These are phyloP conservation scores for Xylaria longipes DNA, from an alignment of 495 filamentous ascomycete species.

Conservation along the genomic window DNA sequence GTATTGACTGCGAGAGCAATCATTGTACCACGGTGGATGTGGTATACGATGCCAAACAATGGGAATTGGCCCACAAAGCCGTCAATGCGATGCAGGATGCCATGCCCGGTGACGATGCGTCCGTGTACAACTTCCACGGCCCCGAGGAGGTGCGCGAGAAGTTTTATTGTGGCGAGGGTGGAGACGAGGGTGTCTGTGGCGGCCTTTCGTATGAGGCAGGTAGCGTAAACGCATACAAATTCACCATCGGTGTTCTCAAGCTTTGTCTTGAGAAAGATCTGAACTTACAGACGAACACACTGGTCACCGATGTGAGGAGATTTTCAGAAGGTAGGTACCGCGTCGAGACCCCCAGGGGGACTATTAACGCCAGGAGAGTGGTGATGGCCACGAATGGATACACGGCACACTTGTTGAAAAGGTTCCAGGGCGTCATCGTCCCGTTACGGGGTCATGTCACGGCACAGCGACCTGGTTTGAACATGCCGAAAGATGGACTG, in stretches of 20 bases:
- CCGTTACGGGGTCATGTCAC: slow-evolving; percentile 73
- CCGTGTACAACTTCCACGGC: slow-evolving; percentile 52
- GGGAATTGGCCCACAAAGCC: slow-evolving; percentile 47
- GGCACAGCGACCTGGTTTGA: slow-evolving; percentile 61
- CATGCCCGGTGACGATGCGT: slow-evolving; percentile 53
- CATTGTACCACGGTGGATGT: slow-evolving; percentile 64
- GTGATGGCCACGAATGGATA: slow-evolving; percentile 79
- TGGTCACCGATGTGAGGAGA: slow-evolving; percentile 51
- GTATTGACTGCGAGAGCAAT: slow-evolving; percentile 58
- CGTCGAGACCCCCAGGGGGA: slow-evolving; percentile 61
- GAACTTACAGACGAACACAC: slow-evolving; percentile 68
- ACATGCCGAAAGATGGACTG: slow-evolving; percentile 52
- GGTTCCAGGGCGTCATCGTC: slow-evolving; percentile 66
- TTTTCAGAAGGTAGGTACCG: slow-evolving; percentile 45
- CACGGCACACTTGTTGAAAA: slow-evolving; percentile 61
- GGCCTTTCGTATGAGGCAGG: slow-evolving; percentile 66
- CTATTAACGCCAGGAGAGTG: slow-evolving; percentile 59
- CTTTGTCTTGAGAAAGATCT: slow-evolving; percentile 58
- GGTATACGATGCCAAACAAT: slow-evolving; percentile 58
- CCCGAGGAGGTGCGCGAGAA: slow-evolving; percentile 53
- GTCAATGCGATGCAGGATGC: slow-evolving; percentile 53
- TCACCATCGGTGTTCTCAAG: slow-evolving; percentile 65
- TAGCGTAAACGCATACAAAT: slow-evolving; percentile 69
- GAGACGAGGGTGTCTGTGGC: slow-evolving; percentile 51
- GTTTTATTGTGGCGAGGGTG: slow-evolving; percentile 51